A percentile compares a stretch with the other conserved stretches of the same genome.
These are phyloP conservation scores for Tilletia caries DNA, from an alignment of 1,284 basidiomycete species.

Conservation along the genomic window DNA sequence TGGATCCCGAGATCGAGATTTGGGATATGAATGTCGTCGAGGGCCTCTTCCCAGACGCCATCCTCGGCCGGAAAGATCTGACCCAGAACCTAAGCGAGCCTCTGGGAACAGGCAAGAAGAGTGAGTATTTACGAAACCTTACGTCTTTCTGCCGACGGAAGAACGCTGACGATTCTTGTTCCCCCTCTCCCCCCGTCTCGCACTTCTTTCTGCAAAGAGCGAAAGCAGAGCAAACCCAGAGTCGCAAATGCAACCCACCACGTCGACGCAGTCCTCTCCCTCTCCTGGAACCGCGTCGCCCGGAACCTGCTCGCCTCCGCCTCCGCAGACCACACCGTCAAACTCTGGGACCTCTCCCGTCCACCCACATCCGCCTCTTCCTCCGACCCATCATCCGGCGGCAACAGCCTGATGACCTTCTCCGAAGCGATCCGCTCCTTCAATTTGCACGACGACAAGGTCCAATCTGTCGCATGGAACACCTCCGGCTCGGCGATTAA, in stretches of 20 bases:
- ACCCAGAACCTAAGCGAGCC: slow-evolving; percentile 39
- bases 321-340: slow-evolving; percentile 90
- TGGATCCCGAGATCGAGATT: slow-evolving; percentile 97
- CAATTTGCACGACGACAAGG: slow-evolving; percentile 86
- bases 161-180: too few relatives aligned
- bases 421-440: slow-evolving; percentile 74
- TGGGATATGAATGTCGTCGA: slow-evolving; percentile 94
- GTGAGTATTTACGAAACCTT: slow-evolving; percentile 13
- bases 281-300: slow-evolving; percentile 87
- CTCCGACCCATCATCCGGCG: slow-evolving; percentile 45
- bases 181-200: too few relatives aligned
- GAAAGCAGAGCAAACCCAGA: slow-evolving; percentile 77
- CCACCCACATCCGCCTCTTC: slow-evolving; percentile 51
- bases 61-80: slow-evolving; percentile 74
- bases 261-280: slow-evolving; percentile 84
- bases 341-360: slow-evolving; percentile 90
- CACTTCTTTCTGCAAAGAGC: slow-evolving; percentile 63
- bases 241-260: slow-evolving; percentile 70
- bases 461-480: slow-evolving; percentile 98
- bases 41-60: slow-evolving; percentile 85
- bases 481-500: slow-evolving; percentile 57
- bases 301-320: slow-evolving; percentile 87
- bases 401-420: not conserved
- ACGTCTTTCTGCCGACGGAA: slow-evolving; percentile 61
- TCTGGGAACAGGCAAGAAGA: slow-evolving; percentile 52